A percentile compares a stretch with the other conserved stretches of the same genome.
Evolutionary conservation across 2,329 filamentous ascomycete genomes (phyloP).

Genomic region (Colletotrichum australisinense): DNA sequence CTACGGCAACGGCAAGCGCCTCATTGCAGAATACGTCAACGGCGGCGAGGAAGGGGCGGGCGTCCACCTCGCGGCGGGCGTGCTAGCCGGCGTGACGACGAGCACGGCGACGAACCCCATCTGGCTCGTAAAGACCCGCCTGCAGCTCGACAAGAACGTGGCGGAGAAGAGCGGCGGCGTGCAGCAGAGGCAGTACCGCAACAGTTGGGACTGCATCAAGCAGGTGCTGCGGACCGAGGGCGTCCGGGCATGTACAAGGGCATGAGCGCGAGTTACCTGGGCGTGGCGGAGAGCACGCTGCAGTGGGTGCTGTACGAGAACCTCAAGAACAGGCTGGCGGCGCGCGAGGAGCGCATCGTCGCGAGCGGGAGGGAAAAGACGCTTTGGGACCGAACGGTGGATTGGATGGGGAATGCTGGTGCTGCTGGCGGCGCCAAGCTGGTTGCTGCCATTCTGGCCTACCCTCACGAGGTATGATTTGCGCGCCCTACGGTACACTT

Average conservation of each 20-base stretch:
- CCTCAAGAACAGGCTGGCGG: conserved; percentile 80
- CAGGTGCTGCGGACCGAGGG: conserved; percentile 87
- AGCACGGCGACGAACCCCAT: conserved; percentile 95
- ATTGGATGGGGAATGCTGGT: conserved; percentile 82
- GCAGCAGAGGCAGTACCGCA: conserved; percentile 78
- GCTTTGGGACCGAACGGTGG: conserved; percentile 78
- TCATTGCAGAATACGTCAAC: conserved; percentile 82
- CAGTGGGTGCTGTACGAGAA: conserved; percentile 97
- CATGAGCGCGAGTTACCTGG: conserved; percentile 90
- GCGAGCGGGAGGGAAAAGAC: conserved; percentile 72
- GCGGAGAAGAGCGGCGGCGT: conserved; percentile 68
- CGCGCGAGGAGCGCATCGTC: conserved; percentile 69
- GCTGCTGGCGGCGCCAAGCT: conserved; percentile 89
- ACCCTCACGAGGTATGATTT: conserved; percentile 88
- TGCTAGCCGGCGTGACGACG: conserved; percentile 83
- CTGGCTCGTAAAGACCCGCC: conserved; percentile 93
- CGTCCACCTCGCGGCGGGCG: conserved; percentile 83
- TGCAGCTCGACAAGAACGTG: conserved; percentile 91
- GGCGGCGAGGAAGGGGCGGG: conserved; percentile 75
- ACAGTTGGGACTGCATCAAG: conserved; percentile 87
- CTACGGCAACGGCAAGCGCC: conserved; percentile 90
- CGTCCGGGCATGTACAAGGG: conserved; percentile 87
- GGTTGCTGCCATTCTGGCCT: conserved; percentile 84
- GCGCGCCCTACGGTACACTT: too few species aligned
- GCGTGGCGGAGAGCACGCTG: conserved; percentile 88